A percentile compares a stretch with the other conserved stretches of the same genome.
These are phyloP conservation scores for Oryza longistaminata DNA, from an alignment of 176 grass and related monocot genomes.

Conservation along the genomic window DNA sequence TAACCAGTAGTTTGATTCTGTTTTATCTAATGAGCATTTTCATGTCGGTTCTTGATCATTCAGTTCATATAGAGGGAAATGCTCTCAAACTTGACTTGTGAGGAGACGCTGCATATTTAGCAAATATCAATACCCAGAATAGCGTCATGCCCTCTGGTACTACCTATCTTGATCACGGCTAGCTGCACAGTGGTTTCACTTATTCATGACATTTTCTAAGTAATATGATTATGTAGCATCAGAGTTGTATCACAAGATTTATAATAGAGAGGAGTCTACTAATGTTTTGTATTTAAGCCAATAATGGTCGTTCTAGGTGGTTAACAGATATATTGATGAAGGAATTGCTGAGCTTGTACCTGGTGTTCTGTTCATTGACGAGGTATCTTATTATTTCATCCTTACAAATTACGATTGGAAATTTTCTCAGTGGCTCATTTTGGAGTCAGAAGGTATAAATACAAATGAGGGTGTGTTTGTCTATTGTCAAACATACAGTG, in stretches of 20 bases:
- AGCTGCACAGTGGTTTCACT: too few relatives aligned
- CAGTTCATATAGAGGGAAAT: background rate
- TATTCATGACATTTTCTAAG: too few relatives aligned
- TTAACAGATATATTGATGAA: constrained; percentile 97
- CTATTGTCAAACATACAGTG: background rate
- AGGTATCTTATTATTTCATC: constrained; percentile 52
- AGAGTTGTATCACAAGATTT: too few relatives aligned
- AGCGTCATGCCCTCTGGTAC: too few relatives aligned
- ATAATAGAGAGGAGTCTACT: too few relatives aligned
- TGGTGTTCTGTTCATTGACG: constrained; percentile 94
- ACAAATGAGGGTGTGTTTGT: background rate
- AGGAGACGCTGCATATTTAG: background rate
- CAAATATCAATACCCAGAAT: background rate
- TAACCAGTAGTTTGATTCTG: background rate
- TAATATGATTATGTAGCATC: too few relatives aligned
- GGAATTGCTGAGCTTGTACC: constrained; percentile 97
- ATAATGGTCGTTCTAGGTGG: constrained; percentile 83
- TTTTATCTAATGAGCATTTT: background rate
- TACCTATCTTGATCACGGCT: too few relatives aligned
- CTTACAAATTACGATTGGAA: background rate
- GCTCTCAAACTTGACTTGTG: background rate
- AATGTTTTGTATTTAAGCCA: too few relatives aligned
- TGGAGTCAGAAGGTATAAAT: background rate
- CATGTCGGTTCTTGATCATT: background rate
- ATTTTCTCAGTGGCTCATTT: background rate